Evolutionary conservation across 345 rosid species (phyloP).

Genomic region (Erodium maritimum): DNA sequence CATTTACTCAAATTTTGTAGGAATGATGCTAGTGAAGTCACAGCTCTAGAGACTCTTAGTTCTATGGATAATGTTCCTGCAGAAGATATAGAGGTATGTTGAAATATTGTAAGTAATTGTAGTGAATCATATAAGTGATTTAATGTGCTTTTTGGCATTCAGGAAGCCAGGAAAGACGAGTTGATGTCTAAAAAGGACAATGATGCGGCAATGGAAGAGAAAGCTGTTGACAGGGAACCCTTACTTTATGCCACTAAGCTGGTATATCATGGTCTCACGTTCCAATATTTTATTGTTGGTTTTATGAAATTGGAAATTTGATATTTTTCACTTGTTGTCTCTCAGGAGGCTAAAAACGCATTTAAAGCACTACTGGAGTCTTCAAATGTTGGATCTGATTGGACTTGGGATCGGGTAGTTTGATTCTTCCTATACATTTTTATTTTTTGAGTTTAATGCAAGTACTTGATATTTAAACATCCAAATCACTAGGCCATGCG

Average conservation of each 20-base stretch:
- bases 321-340: conserved; percentile 1
- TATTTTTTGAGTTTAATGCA: conserved; percentile 7
- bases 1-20: conserved; percentile 17
- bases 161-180: conserved; percentile 38
- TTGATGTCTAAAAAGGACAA: conserved; percentile 30
- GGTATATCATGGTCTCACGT: conserved; percentile 24
- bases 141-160: conserved; percentile 12
- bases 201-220: conserved; percentile 38
- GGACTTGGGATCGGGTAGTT: conserved; percentile 97
- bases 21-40: conserved; percentile 14
- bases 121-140: neutral
- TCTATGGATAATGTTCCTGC: conserved; percentile 22
- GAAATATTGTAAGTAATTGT: conserved; percentile 1
- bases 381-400: conserved; percentile 74
- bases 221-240: conserved; percentile 40
- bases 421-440: conserved; percentile 4
- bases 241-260: conserved; percentile 48
- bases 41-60: conserved; percentile 19
- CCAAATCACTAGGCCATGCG: conserved; percentile 42
- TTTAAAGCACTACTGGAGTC: conserved; percentile 79
- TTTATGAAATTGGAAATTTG: conserved; percentile 6
- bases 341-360: conserved; percentile 72
- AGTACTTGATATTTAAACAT: neutral
- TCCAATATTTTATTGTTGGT: conserved; percentile 11
- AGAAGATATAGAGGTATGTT: conserved; percentile 28